These are phyloP conservation scores for Trichoderma sp. DNA, from an alignment of 2,329 filamentous ascomycete species.

Conservation along the genomic window DNA sequence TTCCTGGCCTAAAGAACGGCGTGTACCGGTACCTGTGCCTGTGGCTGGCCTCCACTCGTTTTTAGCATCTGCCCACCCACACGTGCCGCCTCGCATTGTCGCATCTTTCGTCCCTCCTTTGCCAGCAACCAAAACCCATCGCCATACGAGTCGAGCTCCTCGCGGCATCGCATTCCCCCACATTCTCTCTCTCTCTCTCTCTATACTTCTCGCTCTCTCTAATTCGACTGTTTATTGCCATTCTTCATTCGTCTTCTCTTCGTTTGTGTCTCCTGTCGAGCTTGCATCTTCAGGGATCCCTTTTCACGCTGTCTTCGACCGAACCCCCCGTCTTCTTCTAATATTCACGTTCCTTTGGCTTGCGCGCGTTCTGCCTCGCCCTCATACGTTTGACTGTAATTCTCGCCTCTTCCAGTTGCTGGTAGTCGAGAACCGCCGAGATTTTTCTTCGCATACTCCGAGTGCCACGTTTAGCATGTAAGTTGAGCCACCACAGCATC, in stretches of 20 bases:
- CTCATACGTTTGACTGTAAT: background rate
- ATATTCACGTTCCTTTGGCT: slow-evolving; percentile 7
- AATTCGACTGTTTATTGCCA: background rate
- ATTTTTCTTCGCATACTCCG: background rate
- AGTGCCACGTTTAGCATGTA: background rate
- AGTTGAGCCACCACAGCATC: background rate
- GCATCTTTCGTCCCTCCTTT: slow-evolving; percentile 14
- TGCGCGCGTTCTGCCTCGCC: background rate
- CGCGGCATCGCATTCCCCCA: slow-evolving; percentile 8
- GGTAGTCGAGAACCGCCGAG: background rate
- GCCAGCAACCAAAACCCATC: slow-evolving; percentile 9
- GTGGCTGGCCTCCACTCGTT: background rate
- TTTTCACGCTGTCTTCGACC: background rate
- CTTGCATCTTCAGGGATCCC: background rate
- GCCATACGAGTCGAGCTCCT: background rate
- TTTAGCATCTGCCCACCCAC: background rate
- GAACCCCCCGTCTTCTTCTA: background rate
- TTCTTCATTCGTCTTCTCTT: background rate
- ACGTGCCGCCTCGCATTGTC: slow-evolving; percentile 16
- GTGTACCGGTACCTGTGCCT: background rate
- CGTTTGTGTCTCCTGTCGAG: background rate
- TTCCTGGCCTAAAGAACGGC: background rate
- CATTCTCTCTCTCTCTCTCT: background rate
- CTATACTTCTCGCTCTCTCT: background rate
- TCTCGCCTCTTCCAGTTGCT: background rate